Percentiles rank a stretch among this genome's conserved stretches.
phyloP scores from a whole-genome alignment of 805 yeast species.

The Monosporozyma aquatica region DNA sequence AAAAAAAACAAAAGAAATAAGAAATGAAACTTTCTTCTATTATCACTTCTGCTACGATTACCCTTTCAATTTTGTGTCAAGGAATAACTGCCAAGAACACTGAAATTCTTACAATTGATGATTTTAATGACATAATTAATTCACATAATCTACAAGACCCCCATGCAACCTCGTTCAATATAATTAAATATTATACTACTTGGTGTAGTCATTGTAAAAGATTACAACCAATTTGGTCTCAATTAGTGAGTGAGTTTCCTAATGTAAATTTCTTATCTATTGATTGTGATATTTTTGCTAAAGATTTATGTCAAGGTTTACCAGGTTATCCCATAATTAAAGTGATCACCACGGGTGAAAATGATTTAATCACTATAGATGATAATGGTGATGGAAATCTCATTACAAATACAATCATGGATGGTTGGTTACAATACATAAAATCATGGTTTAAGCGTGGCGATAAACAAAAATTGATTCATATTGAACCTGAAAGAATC shows the following conservation, averaged over 20 bases:
- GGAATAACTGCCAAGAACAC: background rate
- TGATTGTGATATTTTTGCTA: constrained; percentile 29
- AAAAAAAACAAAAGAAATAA: no score
- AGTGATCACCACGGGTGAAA: constrained; percentile 39
- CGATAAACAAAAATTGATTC: constrained; percentile 8
- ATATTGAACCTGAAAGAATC: constrained; percentile 33
- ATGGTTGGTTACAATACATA: constrained; percentile 5
- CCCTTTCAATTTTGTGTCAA: no score
- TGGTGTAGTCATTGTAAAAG: constrained; percentile 67
- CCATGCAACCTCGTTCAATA: constrained; percentile 18
- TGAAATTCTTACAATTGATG: background rate
- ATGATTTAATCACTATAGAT: background rate
- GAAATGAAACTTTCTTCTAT: no score
- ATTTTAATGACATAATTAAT: background rate
- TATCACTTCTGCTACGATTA: no score
- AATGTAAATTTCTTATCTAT: constrained; percentile 25
- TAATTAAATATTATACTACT: constrained; percentile 43
- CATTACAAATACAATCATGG: no score
- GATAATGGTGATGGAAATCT: no score
- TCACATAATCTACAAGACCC: background rate
- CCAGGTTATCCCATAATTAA: constrained; percentile 60
- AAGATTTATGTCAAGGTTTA: constrained; percentile 22
- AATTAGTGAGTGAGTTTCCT: constrained; percentile 35
- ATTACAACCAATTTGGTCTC: constrained; percentile 46
- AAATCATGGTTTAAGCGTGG: background rate